These are phyloP conservation scores for Lentinula novae-zelandiae DNA, from an alignment of 1,284 basidiomycete species.

Conservation along the genomic window DNA sequence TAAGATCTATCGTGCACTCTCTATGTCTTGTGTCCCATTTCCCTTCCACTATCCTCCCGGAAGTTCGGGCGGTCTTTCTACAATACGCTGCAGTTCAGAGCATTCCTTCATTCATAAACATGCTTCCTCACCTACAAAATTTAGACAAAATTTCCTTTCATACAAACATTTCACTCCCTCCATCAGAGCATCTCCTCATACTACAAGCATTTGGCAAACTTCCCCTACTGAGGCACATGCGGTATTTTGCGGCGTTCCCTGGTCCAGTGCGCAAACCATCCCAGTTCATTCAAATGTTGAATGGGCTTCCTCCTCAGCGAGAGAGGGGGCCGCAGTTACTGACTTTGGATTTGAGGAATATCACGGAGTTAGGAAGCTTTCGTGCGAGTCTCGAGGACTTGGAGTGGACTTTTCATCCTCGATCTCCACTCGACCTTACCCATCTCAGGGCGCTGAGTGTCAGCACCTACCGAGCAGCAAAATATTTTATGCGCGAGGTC, in stretches of 20 bases:
- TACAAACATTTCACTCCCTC: not conserved
- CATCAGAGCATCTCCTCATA: not conserved
- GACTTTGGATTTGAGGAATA: constrained; percentile 3
- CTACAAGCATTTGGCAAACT: not conserved
- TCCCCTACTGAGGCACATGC: not conserved
- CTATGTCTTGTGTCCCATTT: constrained; percentile 2
- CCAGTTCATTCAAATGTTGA: not conserved
- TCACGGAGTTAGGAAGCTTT: constrained; percentile 4
- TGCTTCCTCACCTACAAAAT: not conserved
- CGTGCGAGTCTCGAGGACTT: constrained; percentile 4
- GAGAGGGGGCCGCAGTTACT: not conserved
- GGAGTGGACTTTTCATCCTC: constrained; percentile 7
- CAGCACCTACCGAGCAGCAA: constrained; percentile 4
- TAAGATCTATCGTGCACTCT: constrained; percentile 2
- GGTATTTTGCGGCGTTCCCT: constrained; percentile 3
- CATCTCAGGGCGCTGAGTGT: not conserved
- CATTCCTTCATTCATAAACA: not conserved
- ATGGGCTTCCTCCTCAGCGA: not conserved
- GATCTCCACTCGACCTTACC: constrained; percentile 2
- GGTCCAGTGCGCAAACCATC: not conserved
- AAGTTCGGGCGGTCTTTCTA: not conserved
- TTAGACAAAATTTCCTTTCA: constrained; percentile 1
- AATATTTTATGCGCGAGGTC: not conserved
- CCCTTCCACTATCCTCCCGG: not conserved
- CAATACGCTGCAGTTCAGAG: not conserved